These are phyloP conservation scores for Juncus inflexus DNA, from an alignment of 176 grass and related monocot species.

Conservation along the genomic window DNA sequence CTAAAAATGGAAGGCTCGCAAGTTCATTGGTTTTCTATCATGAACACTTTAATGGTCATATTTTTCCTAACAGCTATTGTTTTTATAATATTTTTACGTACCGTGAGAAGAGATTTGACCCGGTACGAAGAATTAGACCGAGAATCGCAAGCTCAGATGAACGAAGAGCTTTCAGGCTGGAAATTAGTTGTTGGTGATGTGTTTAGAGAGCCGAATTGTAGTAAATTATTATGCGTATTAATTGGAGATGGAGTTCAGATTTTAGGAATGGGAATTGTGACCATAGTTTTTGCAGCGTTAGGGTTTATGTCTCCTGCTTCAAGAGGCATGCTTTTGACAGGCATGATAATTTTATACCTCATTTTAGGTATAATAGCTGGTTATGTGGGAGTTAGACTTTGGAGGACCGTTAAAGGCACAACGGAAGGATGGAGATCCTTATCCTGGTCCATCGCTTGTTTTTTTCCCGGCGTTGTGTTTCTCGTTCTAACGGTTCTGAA, in stretches of 20 bases:
- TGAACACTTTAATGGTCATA: conserved; percentile 93
- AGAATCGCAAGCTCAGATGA: conserved; percentile 87
- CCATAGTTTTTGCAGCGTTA: conserved; percentile 77
- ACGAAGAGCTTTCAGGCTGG: conserved; percentile 83
- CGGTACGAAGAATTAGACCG: conserved; percentile 83
- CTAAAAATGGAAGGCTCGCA: conserved; percentile 80
- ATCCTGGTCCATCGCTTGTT: conserved; percentile 79
- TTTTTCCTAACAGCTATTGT: conserved; percentile 81
- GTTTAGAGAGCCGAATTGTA: conserved; percentile 72
- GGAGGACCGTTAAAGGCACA: conserved; percentile 76
- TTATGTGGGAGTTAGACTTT: conserved; percentile 69
- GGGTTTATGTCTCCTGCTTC: conserved; percentile 90
- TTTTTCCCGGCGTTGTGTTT: conserved; percentile 81
- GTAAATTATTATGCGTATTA: conserved; percentile 74
- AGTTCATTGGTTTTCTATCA: conserved; percentile 92
- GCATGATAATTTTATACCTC: conserved; percentile 92
- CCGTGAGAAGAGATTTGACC: conserved; percentile 74
- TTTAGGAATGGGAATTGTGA: conserved; percentile 73
- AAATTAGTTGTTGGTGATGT: conserved; percentile 89
- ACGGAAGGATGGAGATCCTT: conserved; percentile 78
- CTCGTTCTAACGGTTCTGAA: conserved; percentile 61
- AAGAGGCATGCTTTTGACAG: conserved; percentile 77
- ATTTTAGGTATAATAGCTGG: conserved; percentile 75
- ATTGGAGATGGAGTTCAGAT: conserved; percentile 81
- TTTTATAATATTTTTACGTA: conserved; percentile 84